Evolutionary conservation across 2,329 filamentous ascomycete species (phyloP), one percentile per base, ranked within the genome.

Genomic region (Chaetoscypha palmicola): DNA sequence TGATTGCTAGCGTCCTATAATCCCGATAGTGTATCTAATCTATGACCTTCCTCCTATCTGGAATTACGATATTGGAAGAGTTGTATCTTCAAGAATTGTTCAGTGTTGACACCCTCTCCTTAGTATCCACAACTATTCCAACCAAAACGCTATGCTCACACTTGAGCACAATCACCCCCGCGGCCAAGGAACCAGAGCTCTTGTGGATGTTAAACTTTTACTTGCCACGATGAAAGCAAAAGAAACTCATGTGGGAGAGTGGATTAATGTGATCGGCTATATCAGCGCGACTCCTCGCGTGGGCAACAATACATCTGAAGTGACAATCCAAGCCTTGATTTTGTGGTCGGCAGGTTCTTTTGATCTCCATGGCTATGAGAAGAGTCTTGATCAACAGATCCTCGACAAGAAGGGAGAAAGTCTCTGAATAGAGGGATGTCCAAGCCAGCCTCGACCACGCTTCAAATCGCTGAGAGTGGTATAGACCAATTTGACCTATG

Each of bases 231-330:
- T 92, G 46, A 77, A 75, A 16, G 65, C 73, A 17, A 73, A 81
- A 44, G 72, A 85, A 39, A 73, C 84, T 41, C 73, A 79, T 39
- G 67, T 84, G 20, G 91, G 91, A n/a, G 74, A 83, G 47, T 96
- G 90, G 89, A 65, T 96, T 38, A 94, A 96, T 61, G 73, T 96
- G 3, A 77, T 96, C 52, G 91, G 90, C 4, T 94, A 94, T 62
- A 70, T 90, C 42, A 72, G 69, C 31, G 41, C 48, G 22, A 37
- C 32, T 30, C 44, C 30, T 22, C 47, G 41, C 26, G 22, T 45
- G n/a, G 14, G 14, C 10, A 19, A 33, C 8, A 31, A 46, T 24
- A 46, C 52, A 12, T 26, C 16, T 12, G 49, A 50, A 41, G 64
- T 73, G 21, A 41, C 67, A 9, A 68, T 95, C 14, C 86, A 95